Evolutionary conservation across 257 asterid genomes (phyloP).

Genomic region (Anisodus tanguticus): DNA sequence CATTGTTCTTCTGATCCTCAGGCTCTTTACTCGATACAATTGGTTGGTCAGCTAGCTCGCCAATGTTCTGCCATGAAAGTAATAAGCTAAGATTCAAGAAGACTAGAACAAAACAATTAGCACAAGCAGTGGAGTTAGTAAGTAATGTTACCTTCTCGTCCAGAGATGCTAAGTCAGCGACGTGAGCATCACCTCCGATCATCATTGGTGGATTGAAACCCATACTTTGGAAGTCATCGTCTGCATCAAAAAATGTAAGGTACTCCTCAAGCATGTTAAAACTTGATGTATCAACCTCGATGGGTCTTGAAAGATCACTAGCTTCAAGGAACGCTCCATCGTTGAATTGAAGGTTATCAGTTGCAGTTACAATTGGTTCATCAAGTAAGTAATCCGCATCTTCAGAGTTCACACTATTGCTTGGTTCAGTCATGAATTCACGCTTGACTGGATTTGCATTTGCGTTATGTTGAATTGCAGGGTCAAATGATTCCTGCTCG

Average conservation of each 20-base stretch:
- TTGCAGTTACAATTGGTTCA: constrained; percentile 63
- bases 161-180: constrained; percentile 40
- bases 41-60: constrained; percentile 40
- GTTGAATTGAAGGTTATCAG: constrained; percentile 50
- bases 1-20: constrained; percentile 30
- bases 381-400: constrained; percentile 63
- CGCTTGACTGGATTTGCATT: constrained; percentile 64
- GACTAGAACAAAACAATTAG: neutral
- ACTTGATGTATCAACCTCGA: constrained; percentile 49
- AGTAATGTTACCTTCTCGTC: constrained; percentile 49
- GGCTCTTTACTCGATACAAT: constrained; percentile 38
- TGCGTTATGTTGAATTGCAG: constrained; percentile 49
- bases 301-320: constrained; percentile 67
- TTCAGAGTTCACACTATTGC: constrained; percentile 53
- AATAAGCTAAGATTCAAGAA: constrained; percentile 17
- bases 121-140: neutral
- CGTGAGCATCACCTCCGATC: constrained; percentile 46
- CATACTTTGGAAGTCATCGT: constrained; percentile 44
- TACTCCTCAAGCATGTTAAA: constrained; percentile 71
- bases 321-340: constrained; percentile 74
- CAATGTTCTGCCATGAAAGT: constrained; percentile 49
- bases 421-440: constrained; percentile 75
- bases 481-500: constrained; percentile 44
- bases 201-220: constrained; percentile 50
- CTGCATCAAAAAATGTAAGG: constrained; percentile 66